Conservation (phyloP, 2,329 filamentous ascomycete species). For the Alternaria triticimaculans region DNA sequence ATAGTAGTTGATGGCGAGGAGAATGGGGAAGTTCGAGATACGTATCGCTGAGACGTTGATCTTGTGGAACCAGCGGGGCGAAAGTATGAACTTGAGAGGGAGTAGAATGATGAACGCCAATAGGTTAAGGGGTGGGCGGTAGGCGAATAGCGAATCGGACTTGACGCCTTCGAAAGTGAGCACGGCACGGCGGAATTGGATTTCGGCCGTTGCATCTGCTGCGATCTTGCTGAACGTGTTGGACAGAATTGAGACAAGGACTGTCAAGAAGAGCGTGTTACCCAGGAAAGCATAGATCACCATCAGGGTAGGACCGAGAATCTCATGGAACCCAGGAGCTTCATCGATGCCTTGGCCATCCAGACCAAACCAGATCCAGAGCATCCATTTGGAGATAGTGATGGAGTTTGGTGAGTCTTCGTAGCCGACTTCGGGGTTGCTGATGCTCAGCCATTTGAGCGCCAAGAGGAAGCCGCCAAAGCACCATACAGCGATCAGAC, state of each 20-base stretch:
- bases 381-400: conserved; percentile 88
- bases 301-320: conserved; percentile 82
- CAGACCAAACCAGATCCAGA: conserved; percentile 91
- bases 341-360: conserved; percentile 68
- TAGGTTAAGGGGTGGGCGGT: conserved; percentile 84
- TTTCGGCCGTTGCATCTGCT: conserved; percentile 78
- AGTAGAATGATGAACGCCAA: conserved; percentile 75
- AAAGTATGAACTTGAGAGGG: conserved; percentile 77
- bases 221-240: conserved; percentile 84
- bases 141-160: conserved; percentile 81
- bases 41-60: conserved; percentile 81
- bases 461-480: conserved; percentile 83
- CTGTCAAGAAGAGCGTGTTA: conserved; percentile 87
- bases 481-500: conserved; percentile 78
- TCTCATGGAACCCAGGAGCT: conserved; percentile 74
- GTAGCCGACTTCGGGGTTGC: conserved; percentile 39
- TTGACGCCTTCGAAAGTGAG: conserved; percentile 87
- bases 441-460: conserved; percentile 74
- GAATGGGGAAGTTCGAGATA: conserved; percentile 74
- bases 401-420: conserved; percentile 60
- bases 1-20: conserved; percentile 72
- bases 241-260: conserved; percentile 84
- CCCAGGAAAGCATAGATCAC: conserved; percentile 84
- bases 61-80: conserved; percentile 88
- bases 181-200: conserved; percentile 81